phyloP scores from a whole-genome alignment of 306 rosid species.

The Trichosanthes truncata region DNA sequence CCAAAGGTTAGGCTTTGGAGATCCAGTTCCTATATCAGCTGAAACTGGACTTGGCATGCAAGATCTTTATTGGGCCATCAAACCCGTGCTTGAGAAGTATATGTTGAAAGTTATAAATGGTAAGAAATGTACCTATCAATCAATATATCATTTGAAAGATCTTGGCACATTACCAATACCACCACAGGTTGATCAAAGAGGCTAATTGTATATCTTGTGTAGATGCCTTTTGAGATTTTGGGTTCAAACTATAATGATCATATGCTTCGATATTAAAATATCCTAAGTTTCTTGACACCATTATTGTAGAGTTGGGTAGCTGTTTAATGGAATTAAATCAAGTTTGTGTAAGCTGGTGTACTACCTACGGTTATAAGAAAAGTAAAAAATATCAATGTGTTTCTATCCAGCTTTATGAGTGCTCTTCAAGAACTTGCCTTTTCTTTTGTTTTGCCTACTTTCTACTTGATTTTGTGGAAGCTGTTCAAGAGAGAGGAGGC shows the following conservation, averaged over 20 bases:
- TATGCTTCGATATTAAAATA: not conserved
- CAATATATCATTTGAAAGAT: not conserved
- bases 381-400: not conserved
- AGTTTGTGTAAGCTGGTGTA: not conserved
- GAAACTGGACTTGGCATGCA: conserved; percentile 94
- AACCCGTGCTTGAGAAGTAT: conserved; percentile 64
- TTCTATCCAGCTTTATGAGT: not conserved
- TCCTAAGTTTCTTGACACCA: not conserved
- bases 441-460: not conserved
- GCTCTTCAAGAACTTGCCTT: not conserved
- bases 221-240: not conserved
- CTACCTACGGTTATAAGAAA: not conserved
- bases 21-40: conserved; percentile 86
- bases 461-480: not conserved
- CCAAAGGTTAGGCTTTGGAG: conserved; percentile 80
- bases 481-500: not conserved
- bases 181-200: not conserved
- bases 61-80: conserved; percentile 52
- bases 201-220: not conserved
- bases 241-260: not conserved
- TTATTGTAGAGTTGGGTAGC: not conserved
- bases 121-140: conserved; percentile 16
- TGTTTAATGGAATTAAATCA: not conserved
- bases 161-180: not conserved
- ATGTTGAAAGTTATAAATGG: conserved; percentile 43